Conservation (phyloP, 106 monocot species). For the Apostasia shenzhenica region DNA sequence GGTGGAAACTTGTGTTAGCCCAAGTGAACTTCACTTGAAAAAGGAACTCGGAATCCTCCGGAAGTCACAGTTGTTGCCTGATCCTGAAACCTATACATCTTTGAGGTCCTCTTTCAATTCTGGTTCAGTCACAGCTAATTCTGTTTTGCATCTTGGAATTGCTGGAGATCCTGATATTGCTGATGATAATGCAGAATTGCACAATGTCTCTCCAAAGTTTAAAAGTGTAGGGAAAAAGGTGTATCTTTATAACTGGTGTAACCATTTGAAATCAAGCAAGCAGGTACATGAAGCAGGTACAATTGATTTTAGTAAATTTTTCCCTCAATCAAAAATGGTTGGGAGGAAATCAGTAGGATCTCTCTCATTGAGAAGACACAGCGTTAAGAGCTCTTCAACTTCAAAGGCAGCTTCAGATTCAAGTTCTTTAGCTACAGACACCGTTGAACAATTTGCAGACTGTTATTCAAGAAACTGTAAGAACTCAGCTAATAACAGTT, state of each 20-base stretch:
- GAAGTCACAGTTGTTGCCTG: constrained; percentile 64
- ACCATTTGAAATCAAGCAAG: constrained; percentile 25
- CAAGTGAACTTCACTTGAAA: constrained; percentile 89
- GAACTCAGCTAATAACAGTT: neutral
- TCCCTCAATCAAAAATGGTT: neutral
- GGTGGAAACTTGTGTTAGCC: constrained; percentile 56
- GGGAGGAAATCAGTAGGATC: constrained; percentile 10
- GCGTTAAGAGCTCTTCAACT: neutral
- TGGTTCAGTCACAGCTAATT: constrained; percentile 33
- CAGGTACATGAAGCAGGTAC: neutral
- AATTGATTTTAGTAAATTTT: neutral
- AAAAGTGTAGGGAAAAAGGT: constrained; percentile 43
- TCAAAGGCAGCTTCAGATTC: constrained; percentile 6
- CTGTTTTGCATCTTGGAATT: neutral
- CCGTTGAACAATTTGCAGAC: constrained; percentile 7
- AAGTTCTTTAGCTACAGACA: constrained; percentile 1
- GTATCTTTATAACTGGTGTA: constrained; percentile 74
- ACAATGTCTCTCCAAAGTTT: constrained; percentile 18
- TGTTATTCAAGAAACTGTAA: constrained; percentile 5
- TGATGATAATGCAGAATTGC: constrained; percentile 20
- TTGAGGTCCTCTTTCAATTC: constrained; percentile 70
- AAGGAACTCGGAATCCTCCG: constrained; percentile 66
- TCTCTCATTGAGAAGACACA: neutral
- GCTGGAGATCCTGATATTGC: neutral
- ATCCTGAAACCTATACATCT: constrained; percentile 77